Conservation (phyloP, 257 asterid genomes). For the Nicotiana tomentosiformis region DNA sequence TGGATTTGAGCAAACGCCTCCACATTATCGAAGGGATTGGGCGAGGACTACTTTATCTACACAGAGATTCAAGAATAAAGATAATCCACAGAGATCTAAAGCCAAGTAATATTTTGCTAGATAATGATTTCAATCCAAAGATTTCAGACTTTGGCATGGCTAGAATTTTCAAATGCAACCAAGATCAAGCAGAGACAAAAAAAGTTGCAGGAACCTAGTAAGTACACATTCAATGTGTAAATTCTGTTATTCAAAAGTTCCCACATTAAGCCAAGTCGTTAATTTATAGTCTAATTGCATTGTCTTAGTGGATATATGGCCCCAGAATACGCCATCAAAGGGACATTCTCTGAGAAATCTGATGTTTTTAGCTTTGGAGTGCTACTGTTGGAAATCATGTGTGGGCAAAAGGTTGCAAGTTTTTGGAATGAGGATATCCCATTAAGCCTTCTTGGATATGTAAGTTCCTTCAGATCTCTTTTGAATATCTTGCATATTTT, state of each 20-base stretch:
- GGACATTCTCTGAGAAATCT: conserved; percentile 52
- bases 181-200: conserved; percentile 41
- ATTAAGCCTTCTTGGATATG: conserved; percentile 54
- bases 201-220: conserved; percentile 61
- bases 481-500: not conserved
- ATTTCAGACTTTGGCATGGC: conserved; percentile 73
- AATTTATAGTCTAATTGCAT: not conserved
- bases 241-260: not conserved
- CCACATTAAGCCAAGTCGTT: not conserved
- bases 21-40: conserved; percentile 40
- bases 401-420: conserved; percentile 46
- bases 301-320: conserved; percentile 56
- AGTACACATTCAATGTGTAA: conserved; percentile 13
- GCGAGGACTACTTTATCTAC: conserved; percentile 59
- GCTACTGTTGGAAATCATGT: conserved; percentile 44
- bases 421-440: conserved; percentile 41
- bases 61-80: conserved; percentile 49
- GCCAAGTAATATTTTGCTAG: conserved; percentile 50
- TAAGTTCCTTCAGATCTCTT: conserved; percentile 18
- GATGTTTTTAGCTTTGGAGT: conserved; percentile 63
- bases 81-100: conserved; percentile 61
- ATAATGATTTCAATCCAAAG: conserved; percentile 52
- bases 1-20: conserved; percentile 27
- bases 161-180: conserved; percentile 41
- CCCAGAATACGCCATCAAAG: conserved; percentile 65